Conservation (phyloP, 139 green algal species). For the Pycnococcus provasolii region DNA sequence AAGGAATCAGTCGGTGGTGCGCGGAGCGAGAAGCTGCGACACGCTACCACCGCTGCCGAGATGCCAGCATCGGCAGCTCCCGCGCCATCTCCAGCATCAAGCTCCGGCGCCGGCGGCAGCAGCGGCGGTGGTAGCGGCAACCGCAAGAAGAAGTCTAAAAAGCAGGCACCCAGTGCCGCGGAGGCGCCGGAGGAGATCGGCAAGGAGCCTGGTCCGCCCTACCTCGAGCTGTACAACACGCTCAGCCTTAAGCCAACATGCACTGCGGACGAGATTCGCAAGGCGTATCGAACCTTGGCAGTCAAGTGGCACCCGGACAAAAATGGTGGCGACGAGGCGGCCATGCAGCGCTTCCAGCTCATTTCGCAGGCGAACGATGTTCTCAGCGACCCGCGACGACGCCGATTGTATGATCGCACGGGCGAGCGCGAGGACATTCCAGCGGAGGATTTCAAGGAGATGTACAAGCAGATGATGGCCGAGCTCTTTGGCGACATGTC, state of each 20-base stretch:
- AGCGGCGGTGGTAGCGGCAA: no score
- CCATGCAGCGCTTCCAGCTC: conserved; percentile 23
- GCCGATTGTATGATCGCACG: conserved; percentile 13
- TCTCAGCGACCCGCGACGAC: conserved; percentile 15
- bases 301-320: conserved; percentile 27
- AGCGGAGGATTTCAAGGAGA: conserved; percentile 26
- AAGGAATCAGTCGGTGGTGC: no score
- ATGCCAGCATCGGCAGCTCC: no score
- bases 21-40: no score
- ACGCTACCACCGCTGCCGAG: no score
- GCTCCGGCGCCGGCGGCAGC: no score
- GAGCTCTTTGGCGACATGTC: conserved; percentile 23
- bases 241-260: background rate
- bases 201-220: no score
- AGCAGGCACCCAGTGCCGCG: no score
- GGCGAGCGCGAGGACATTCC: no score
- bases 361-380: conserved; percentile 30
- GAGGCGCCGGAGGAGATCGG: no score
- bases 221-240: background rate
- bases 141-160: no score
- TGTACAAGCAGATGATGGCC: conserved; percentile 34
- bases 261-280: background rate
- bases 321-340: conserved; percentile 22
- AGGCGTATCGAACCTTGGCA: background rate
- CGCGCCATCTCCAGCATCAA: no score